Evolutionary conservation across 192 early-diverging fungal species (phyloP), one percentile per base, ranked within the genome.

Genomic region (Phycomyces nitens): DNA sequence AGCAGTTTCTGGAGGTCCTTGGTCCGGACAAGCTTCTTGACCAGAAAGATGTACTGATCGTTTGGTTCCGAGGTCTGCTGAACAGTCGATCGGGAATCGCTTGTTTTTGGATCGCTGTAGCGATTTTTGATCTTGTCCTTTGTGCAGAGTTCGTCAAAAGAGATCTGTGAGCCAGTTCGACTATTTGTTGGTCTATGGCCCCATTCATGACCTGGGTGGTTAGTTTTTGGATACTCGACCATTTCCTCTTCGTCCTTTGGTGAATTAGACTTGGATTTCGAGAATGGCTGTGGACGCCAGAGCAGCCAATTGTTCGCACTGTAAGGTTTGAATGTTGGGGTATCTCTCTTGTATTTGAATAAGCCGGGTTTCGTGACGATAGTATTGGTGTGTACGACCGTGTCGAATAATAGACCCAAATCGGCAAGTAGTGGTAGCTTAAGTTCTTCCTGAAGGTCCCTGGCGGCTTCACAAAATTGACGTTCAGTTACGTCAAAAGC

Each of bases 41-140:
- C 77, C 10, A 78, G 29, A 40, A 78, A 73, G 15, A 78, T 60
- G 40, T 68, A 66, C 21, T 68, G 57, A 20, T 68, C 58, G 34
- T 68, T 47, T 7, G 44, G 5, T 18, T 47, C 18, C 3, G 18
- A 47, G 15, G 2, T 47, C 29, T 34, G 29, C 29, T 34, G 29
- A 34, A 34, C 29, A 34, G 7, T 34, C 7, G 29, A 5, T 34
- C 29, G 2, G 2, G 29, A 34, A 7, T 34, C 29, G 29, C 29
- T 34, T 2, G 29, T 34, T 5, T 47, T 47, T 3, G 12, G 15
- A n/a, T 47, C 44, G 12, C 15, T 47, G 12, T 47, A 47, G 2
- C 18, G 44, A 47, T 18, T 18, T n/a, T n/a, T 47, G 44, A 1
- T 47, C 12, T n/a, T 47, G 1, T 14, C 44, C 44, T n/a, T 18